These are phyloP conservation scores for Petasospora fabianii DNA, from an alignment of 1,139 yeast species.

Conservation along the genomic window DNA sequence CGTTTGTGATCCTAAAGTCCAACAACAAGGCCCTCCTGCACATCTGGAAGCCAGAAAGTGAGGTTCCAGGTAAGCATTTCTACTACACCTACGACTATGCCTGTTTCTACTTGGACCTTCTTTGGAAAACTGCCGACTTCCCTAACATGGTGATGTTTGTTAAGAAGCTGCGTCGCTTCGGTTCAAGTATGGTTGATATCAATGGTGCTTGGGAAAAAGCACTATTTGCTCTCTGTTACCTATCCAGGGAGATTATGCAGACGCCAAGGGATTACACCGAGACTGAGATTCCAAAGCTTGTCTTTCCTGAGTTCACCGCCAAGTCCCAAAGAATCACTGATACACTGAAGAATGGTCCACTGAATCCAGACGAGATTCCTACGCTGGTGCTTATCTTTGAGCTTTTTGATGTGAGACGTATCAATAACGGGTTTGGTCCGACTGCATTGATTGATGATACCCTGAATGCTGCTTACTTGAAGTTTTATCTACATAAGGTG, in stretches of 20 bases:
- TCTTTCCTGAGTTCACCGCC: conserved; percentile 43
- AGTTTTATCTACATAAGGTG: conserved; percentile 35
- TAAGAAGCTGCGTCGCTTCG: conserved; percentile 70
- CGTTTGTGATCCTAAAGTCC: conserved; percentile 62
- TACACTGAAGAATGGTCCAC: conserved; percentile 21
- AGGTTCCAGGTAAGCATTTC: conserved; percentile 91
- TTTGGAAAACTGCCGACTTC: conserved; percentile 53
- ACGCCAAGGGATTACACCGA: conserved; percentile 55
- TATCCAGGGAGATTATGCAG: conserved; percentile 44
- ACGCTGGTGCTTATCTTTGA: conserved; percentile 46
- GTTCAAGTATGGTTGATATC: conserved; percentile 66
- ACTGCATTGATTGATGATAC: conserved; percentile 78
- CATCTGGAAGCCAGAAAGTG: conserved; percentile 92
- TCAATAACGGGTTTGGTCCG: conserved; percentile 80
- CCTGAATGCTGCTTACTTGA: conserved; percentile 57
- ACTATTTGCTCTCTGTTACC: conserved; percentile 45
- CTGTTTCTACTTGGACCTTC: conserved; percentile 54
- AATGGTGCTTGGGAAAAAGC: conserved; percentile 61
- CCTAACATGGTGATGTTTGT: conserved; percentile 56
- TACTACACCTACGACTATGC: conserved; percentile 72
- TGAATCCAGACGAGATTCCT: conserved; percentile 33
- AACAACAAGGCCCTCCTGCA: conserved; percentile 70
- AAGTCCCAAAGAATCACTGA: conserved; percentile 38
- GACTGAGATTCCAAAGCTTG: conserved; percentile 41
- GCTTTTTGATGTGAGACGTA: conserved; percentile 59